Conservation (phyloP, 768 basidiomycete species). For the Suillus cothurnatus region DNA sequence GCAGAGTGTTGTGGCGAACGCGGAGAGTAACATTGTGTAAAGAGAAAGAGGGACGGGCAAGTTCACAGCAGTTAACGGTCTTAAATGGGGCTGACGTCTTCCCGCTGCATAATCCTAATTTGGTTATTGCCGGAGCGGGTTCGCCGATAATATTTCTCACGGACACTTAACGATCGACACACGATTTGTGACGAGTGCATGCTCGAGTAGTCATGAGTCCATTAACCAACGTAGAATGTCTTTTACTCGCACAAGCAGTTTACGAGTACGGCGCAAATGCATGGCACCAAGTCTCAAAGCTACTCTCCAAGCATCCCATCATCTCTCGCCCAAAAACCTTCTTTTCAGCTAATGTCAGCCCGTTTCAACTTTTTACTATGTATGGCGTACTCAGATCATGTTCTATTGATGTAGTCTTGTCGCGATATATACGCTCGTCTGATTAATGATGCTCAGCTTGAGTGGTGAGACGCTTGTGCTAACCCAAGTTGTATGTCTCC, state of each 20-base stretch:
- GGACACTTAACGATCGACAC: slow-evolving; percentile 24
- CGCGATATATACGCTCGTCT: slow-evolving; percentile 65
- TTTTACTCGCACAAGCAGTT: slow-evolving; percentile 84
- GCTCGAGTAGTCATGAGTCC: neutral
- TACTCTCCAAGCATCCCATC: slow-evolving; percentile 73
- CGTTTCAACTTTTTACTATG: slow-evolving; percentile 12
- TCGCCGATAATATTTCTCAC: slow-evolving; percentile 32
- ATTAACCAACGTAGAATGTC: slow-evolving; percentile 58
- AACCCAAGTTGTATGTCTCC: neutral
- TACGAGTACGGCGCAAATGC: slow-evolving; percentile 75
- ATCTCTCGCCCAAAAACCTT: slow-evolving; percentile 60
- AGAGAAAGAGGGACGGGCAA: slow-evolving; percentile 19
- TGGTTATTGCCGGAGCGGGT: slow-evolving; percentile 18
- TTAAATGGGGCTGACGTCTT: slow-evolving; percentile 29
- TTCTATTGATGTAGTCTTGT: slow-evolving; percentile 54
- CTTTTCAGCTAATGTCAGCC: slow-evolving; percentile 68
- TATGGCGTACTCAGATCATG: slow-evolving; percentile 20
- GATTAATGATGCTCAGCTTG: slow-evolving; percentile 67
- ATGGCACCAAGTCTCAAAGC: slow-evolving; percentile 67
- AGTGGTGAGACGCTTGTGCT: slow-evolving; percentile 48
- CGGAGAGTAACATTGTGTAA: slow-evolving; percentile 46
- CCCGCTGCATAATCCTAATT: neutral
- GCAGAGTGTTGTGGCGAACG: slow-evolving; percentile 39
- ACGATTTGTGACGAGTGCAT: neutral
- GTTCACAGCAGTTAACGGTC: slow-evolving; percentile 13